A percentile compares a stretch with the other conserved stretches of the same genome.
Evolutionary conservation across 169 alveolate species (phyloP).

Genomic region (Plasmodium chabaudi): DNA sequence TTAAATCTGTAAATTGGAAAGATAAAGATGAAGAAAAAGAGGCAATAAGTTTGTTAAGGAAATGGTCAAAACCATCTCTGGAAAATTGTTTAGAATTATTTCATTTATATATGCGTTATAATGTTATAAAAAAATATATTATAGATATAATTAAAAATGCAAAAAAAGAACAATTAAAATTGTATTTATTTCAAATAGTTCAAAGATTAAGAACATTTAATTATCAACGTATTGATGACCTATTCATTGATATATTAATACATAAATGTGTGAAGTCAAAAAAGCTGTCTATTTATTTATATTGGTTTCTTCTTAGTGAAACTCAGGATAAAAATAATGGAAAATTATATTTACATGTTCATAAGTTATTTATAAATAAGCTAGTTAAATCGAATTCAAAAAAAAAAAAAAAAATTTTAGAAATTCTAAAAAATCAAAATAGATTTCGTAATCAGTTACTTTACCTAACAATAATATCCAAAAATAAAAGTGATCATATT

Average conservation of each 20-base stretch:
- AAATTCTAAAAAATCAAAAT: constrained; percentile 62
- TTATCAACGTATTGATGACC: constrained; percentile 25
- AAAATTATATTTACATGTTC: constrained; percentile 43
- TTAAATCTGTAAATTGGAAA: constrained; percentile 79
- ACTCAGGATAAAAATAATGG: constrained; percentile 54
- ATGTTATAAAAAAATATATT: constrained; percentile 42
- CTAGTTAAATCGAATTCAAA: constrained; percentile 27
- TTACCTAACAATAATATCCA: constrained; percentile 46
- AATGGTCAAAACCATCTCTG: constrained; percentile 77
- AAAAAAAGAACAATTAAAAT: constrained; percentile 44
- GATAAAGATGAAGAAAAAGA: constrained; percentile 51
- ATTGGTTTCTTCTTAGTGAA: constrained; percentile 74
- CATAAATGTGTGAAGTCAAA: constrained; percentile 39
- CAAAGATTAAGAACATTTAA: constrained; percentile 52
- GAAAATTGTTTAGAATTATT: constrained; percentile 79
- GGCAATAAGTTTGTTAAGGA: constrained; percentile 40
- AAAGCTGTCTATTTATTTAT: constrained; percentile 49
- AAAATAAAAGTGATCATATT: constrained; percentile 45
- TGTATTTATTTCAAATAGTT: constrained; percentile 57
- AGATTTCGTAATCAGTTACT: constrained; percentile 67
- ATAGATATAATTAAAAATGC: constrained; percentile 39
- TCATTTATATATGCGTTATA: constrained; percentile 60
- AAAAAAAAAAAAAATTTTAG: constrained; percentile 38
- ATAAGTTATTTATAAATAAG: constrained; percentile 47
- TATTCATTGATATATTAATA: constrained; percentile 62